Conservation (phyloP, 345 rosid genomes). For the Eucalyptus polybractea region DNA sequence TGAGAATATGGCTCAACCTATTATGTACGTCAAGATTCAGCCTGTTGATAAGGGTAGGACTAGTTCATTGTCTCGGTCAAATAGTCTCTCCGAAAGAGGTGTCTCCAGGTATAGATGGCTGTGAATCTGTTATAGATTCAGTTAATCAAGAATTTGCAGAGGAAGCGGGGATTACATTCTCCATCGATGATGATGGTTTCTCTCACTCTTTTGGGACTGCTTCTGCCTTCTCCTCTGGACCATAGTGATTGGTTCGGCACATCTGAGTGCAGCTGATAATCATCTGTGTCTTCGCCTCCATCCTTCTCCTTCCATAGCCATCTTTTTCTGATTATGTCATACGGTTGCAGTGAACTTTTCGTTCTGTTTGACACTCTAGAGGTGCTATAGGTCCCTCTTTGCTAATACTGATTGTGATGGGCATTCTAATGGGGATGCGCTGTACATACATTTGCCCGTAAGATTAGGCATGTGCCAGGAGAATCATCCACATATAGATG, state of each 20-base stretch:
- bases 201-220: background rate
- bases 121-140: slow-evolving; percentile 35
- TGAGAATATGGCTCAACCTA: slow-evolving; percentile 50
- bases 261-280: slow-evolving; percentile 34
- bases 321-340: background rate
- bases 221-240: slow-evolving; percentile 20
- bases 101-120: slow-evolving; percentile 12
- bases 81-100: slow-evolving; percentile 13
- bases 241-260: slow-evolving; percentile 28
- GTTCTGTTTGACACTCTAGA: background rate
- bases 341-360: background rate
- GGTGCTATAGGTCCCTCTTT: background rate
- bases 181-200: slow-evolving; percentile 56
- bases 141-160: slow-evolving; percentile 56
- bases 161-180: slow-evolving; percentile 56
- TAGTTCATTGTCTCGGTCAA: slow-evolving; percentile 2
- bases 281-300: background rate
- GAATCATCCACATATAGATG: background rate
- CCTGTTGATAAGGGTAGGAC: slow-evolving; percentile 26
- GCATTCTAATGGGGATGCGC: background rate
- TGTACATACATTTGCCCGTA: no score
- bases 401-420: background rate
- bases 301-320: background rate
- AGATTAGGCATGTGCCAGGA: background rate
- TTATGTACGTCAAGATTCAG: slow-evolving; percentile 43